Conservation (phyloP, 2,329 filamentous ascomycete species). For the Cladobotryum mycophilum region DNA sequence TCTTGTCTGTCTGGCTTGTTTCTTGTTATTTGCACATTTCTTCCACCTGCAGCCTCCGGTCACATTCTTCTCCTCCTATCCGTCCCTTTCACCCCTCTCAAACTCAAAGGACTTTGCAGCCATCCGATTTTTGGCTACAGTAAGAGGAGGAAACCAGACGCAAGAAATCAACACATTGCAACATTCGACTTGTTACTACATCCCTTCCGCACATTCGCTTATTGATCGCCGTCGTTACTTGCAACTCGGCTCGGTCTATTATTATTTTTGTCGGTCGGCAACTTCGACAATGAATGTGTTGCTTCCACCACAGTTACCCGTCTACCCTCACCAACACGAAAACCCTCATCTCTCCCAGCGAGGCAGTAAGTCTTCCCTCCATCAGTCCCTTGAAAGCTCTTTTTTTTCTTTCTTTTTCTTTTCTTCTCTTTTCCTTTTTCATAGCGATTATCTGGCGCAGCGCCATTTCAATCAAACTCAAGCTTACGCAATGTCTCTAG, state of each 20-base stretch:
- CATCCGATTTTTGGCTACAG: background rate
- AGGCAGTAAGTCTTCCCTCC: slow-evolving; percentile 41
- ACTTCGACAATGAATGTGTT: slow-evolving; percentile 53
- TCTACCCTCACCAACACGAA: slow-evolving; percentile 55
- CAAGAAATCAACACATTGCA: too few relatives aligned
- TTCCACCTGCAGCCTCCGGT: slow-evolving; percentile 2
- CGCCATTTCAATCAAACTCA: too few relatives aligned
- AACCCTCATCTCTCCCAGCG: slow-evolving; percentile 46
- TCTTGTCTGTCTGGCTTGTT: too few relatives aligned
- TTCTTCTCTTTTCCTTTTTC: too few relatives aligned
- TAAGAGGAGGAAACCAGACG: too few relatives aligned
- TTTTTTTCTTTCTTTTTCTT: too few relatives aligned
- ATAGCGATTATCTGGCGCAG: too few relatives aligned
- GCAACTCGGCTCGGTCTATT: background rate
- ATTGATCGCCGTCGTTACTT: too few relatives aligned
- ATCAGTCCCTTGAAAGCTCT: too few relatives aligned
- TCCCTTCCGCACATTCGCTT: too few relatives aligned
- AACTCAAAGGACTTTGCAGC: slow-evolving; percentile 1
- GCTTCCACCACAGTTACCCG: slow-evolving; percentile 53
- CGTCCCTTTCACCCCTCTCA: slow-evolving; percentile 6
- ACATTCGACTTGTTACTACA: too few relatives aligned
- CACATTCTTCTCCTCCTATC: slow-evolving; percentile 9
- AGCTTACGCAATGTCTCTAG: slow-evolving; percentile 15
- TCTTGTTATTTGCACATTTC: too few relatives aligned
- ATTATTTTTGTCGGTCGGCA: background rate